Evolutionary conservation across 805 yeast genomes (phyloP), one percentile per base, ranked within the genome.

Genomic region (Kluyveromyces lactis): DNA sequence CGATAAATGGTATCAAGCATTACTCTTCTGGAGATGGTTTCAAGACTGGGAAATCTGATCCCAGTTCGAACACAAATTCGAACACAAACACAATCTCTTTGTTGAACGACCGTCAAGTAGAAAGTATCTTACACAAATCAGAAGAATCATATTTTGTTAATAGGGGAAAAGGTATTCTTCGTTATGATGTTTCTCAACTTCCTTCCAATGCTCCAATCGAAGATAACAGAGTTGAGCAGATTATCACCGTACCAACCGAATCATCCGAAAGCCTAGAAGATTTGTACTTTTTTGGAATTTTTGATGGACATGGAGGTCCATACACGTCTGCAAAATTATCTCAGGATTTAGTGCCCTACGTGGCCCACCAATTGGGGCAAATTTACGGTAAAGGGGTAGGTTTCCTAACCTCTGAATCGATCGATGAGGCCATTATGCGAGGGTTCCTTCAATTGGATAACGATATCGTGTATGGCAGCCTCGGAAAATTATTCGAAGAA

Each of bases 271-370:
- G 72, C 8, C n/a, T 29, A 6, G 47, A 50, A 1, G 96, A 90
- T 59, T 81, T 96, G 83, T 82, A 84, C 73, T 86, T 92, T 56
- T 92, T 95, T 75, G 95, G 97, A 4, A 77, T 92, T 0, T 90
- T 81, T 57, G 98, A 92, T 61, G 98, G 98, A 10, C 98, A 92
- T 62, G 87, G 95, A 3, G 98, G 98, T 17, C 87, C 95, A 79
- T 84, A 85, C 47, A 92, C 98, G 1, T 78, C 90, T 41, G 74
- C 84, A n/a, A 85, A 80, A 57, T 71, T 92, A 44, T 72, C 95
- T 44, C 92, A 86, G 47, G 78, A 78, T 47, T 68, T 92, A 47
- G 77, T 92, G 21, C 76, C 77, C 41, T 75, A 72, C 49, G 92
- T 92, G n/a, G 75, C 87, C 8, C 68, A 71, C 23, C 95, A 87